These are phyloP conservation scores for Thermomyces lanuginosus DNA, from an alignment of 2,329 filamentous ascomycete species.

Conservation along the genomic window DNA sequence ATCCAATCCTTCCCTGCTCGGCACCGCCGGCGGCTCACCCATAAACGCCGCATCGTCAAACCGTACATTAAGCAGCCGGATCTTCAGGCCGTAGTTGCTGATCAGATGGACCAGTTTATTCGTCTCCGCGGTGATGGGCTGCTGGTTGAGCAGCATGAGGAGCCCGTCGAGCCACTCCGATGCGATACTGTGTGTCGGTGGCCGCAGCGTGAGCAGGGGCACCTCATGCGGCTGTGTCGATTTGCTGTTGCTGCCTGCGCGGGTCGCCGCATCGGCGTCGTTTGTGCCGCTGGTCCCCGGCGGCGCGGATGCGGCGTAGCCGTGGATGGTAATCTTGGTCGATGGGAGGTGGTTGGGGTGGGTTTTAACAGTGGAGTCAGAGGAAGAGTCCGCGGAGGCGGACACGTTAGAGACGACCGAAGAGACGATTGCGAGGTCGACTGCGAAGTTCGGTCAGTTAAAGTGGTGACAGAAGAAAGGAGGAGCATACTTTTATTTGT, in stretches of 20 bases:
- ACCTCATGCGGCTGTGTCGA: constrained; percentile 44
- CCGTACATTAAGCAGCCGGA: constrained; percentile 76
- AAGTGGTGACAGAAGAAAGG: not conserved
- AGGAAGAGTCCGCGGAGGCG: constrained; percentile 38
- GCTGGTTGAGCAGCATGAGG: constrained; percentile 84
- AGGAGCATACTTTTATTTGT: constrained; percentile 49
- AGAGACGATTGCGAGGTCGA: constrained; percentile 74
- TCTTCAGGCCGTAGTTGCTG: constrained; percentile 80
- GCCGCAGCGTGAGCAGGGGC: constrained; percentile 67
- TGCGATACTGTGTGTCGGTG: constrained; percentile 62
- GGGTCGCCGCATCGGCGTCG: constrained; percentile 15
- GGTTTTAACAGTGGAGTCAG: constrained; percentile 32
- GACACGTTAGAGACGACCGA: constrained; percentile 90
- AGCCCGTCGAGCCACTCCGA: constrained; percentile 95
- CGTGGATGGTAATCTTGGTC: constrained; percentile 86
- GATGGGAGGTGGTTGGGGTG: constrained; percentile 22
- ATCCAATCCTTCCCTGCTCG: constrained; percentile 68
- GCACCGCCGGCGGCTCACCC: constrained; percentile 57
- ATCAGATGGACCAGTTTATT: constrained; percentile 76
- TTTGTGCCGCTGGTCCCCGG: constrained; percentile 16
- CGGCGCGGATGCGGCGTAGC: constrained; percentile 34
- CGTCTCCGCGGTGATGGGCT: constrained; percentile 92
- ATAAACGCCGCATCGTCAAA: constrained; percentile 61
- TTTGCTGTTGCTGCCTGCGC: constrained; percentile 18
- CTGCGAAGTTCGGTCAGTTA: constrained; percentile 15